A percentile compares a stretch with the other conserved stretches of the same genome.
Evolutionary conservation across 2,329 filamentous ascomycete genomes (phyloP).

Genomic region (Plenodomus tracheiphilus): DNA sequence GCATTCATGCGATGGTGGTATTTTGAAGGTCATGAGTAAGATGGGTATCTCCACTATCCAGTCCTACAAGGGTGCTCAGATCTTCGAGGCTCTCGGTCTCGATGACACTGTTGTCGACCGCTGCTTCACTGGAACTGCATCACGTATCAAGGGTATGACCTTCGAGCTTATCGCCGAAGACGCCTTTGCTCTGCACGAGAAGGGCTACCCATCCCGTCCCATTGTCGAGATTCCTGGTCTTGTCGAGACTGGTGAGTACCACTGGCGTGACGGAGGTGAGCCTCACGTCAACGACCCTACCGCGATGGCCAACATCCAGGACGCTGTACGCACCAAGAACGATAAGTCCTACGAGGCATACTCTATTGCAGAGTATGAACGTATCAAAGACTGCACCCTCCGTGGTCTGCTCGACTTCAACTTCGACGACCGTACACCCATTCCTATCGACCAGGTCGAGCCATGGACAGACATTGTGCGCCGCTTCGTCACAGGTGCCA

Average conservation of each 20-base stretch:
- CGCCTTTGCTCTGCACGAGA: conserved; percentile 92
- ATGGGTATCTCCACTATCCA: conserved; percentile 98
- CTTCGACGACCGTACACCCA: conserved; percentile 80
- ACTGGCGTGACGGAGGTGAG: conserved; percentile 96
- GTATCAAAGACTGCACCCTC: conserved; percentile 94
- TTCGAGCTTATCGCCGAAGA: conserved; percentile 94
- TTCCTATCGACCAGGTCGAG: conserved; percentile 95
- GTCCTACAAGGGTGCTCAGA: conserved; percentile 97
- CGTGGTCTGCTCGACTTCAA: conserved; percentile 95
- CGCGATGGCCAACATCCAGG: conserved; percentile 95
- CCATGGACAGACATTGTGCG: conserved; percentile 98
- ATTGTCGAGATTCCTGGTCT: conserved; percentile 79
- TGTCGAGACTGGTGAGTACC: conserved; percentile 92
- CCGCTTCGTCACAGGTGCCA: conserved; percentile 93
- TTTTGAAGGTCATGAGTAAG: conserved; percentile 98
- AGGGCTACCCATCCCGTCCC: conserved; percentile 80
- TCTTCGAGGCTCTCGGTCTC: conserved; percentile 93
- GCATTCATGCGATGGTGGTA: conserved; percentile 93
- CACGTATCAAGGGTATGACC: conserved; percentile 90
- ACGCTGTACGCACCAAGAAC: conserved; percentile 94
- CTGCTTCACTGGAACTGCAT: conserved; percentile 93
- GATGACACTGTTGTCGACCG: conserved; percentile 90
- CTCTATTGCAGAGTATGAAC: conserved; percentile 88
- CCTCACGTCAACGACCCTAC: conserved; percentile 93
- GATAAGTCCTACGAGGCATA: conserved; percentile 99